These are phyloP conservation scores for Saksenaea oblongispora DNA, from an alignment of 371 early-diverging fungal genomes.

Conservation along the genomic window DNA sequence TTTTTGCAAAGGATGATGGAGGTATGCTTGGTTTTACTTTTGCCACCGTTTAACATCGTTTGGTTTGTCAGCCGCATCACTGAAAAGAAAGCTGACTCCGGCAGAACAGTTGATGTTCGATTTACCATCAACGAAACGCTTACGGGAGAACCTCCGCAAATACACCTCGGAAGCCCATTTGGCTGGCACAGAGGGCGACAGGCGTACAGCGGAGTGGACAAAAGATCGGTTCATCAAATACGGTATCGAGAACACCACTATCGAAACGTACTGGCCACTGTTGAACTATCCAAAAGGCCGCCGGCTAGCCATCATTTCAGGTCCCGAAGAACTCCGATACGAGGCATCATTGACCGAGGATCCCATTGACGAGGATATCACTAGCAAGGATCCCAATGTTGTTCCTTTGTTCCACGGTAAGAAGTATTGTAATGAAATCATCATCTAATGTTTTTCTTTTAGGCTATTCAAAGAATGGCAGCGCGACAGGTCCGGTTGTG, in stretches of 20 bases:
- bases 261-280: conserved; percentile 62
- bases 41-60: background rate
- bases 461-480: conserved; percentile 62
- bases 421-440: background rate
- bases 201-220: conserved; percentile 58
- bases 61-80: background rate
- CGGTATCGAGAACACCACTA: conserved; percentile 52
- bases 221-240: conserved; percentile 46
- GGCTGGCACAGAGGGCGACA: conserved; percentile 48
- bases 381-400: conserved; percentile 50
- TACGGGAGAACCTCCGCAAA: conserved; percentile 39
- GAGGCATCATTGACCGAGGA: conserved; percentile 61
- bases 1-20: conserved; percentile 10
- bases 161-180: conserved; percentile 57
- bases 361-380: conserved; percentile 55
- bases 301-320: conserved; percentile 54
- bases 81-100: background rate
- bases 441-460: no score
- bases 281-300: conserved; percentile 60
- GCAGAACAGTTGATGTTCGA: conserved; percentile 18
- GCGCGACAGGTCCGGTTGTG: conserved; percentile 60
- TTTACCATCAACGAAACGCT: conserved; percentile 16
- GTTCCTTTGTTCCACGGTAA: conserved; percentile 67
- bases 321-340: conserved; percentile 43
- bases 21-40: background rate